A percentile compares a stretch with the other conserved stretches of the same genome.
Evolutionary conservation across 805 yeast genomes (phyloP).

Genomic region (Candida succiphila): DNA sequence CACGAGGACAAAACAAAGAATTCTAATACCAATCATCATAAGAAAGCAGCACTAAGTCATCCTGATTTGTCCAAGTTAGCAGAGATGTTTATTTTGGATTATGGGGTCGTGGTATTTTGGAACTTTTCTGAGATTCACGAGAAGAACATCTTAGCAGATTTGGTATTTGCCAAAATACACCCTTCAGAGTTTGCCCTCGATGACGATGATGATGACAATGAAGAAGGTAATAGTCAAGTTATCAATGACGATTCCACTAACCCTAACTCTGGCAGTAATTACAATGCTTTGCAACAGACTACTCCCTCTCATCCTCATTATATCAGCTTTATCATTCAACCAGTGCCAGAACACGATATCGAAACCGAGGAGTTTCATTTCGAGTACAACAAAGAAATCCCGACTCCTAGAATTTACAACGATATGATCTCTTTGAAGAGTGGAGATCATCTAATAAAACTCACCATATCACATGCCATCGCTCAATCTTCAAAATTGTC

Average conservation of each 20-base stretch:
- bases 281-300: slow-evolving; percentile 3
- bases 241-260: slow-evolving; percentile 9
- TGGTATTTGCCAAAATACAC: slow-evolving; percentile 51
- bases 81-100: slow-evolving; percentile 80
- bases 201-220: slow-evolving; percentile 29
- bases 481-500: slow-evolving; percentile 93
- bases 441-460: slow-evolving; percentile 86
- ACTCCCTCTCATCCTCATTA: slow-evolving; percentile 1
- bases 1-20: slow-evolving; percentile 1
- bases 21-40: slow-evolving; percentile 1
- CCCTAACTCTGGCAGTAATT: slow-evolving; percentile 1
- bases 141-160: slow-evolving; percentile 85
- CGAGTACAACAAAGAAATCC: slow-evolving; percentile 42
- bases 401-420: slow-evolving; percentile 66
- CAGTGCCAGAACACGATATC: slow-evolving; percentile 78
- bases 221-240: slow-evolving; percentile 22
- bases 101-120: slow-evolving; percentile 98
- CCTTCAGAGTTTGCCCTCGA: slow-evolving; percentile 32
- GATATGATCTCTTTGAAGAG: slow-evolving; percentile 88
- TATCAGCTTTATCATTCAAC: slow-evolving; percentile 48
- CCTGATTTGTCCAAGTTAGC: slow-evolving; percentile 56
- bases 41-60: too few relatives aligned
- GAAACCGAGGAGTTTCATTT: slow-evolving; percentile 86
- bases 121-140: slow-evolving; percentile 89
- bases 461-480: slow-evolving; percentile 91